Evolutionary conservation across 2,329 filamentous ascomycete species (phyloP), one percentile per base, ranked within the genome.

Genomic region (Chrysosporium queenslandicum): DNA sequence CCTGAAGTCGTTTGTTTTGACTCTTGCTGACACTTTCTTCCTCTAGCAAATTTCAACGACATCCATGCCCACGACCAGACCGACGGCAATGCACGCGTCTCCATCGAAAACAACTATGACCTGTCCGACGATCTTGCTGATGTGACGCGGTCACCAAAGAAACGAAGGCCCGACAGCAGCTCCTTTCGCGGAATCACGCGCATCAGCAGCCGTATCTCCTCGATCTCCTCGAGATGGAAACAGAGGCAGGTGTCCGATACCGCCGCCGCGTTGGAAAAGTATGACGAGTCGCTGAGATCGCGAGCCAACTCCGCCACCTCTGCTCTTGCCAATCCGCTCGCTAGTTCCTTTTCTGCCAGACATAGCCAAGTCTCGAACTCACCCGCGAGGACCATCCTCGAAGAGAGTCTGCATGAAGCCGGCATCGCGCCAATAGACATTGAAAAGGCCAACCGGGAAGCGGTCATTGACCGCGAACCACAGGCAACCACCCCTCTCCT

Each of bases 401-500:
- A 80, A 45, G 62, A 83, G 72, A 62, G 65, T 36, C 56, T 68
- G 5, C 69, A 70, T 42, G 72, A 74, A 59, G 68, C 81, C 34
- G 74, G 74, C 3, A 67, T 73, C 0, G 66, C 68, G 18, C 69
- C 77, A 4, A 71, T 79, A 34, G 75, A 82, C 45, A 72, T 77
- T 29, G 73, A 76, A 40, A 74, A 74, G 51, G 74, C 75, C 34
- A 81, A 76, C 56, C 67, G 72, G 62, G 53, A 72, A 56, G 60
- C 72, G 67, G 59, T 72, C 60, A 63, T 80, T 60, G 67, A 78
- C 70, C 68, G 81, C 71, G 71, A 82, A 71, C 66, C 81, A 71
- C 71, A 86, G 59, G 85, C 87, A 0, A 85, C 85, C 3, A 96
- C 90, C 2, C 91, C 90, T 36, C 76, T 96, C 6, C 76, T 96